phyloP scores from a whole-genome alignment of 2,329 filamentous ascomycete genomes.

The Arthrobotrys entomopaga region DNA sequence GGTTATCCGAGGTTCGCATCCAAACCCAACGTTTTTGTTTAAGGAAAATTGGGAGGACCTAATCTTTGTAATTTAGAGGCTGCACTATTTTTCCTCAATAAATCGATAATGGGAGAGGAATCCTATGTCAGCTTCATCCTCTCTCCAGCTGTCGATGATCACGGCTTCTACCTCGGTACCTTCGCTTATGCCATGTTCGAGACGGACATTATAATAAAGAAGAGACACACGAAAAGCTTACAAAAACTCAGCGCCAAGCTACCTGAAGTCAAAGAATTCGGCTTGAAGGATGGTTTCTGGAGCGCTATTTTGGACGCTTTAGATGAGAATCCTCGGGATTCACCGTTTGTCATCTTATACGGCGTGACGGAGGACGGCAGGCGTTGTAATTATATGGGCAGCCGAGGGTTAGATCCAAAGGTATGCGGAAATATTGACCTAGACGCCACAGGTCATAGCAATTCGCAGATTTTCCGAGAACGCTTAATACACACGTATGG shows the following conservation, averaged over 20 bases:
- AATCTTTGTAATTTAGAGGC: slow-evolving; percentile 16
- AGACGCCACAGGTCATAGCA: slow-evolving; percentile 6
- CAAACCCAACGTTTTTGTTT: not conserved
- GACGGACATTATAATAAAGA: slow-evolving; percentile 56
- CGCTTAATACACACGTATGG: slow-evolving; percentile 47
- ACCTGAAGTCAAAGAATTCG: slow-evolving; percentile 36
- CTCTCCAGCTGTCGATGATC: slow-evolving; percentile 55
- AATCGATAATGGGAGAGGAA: slow-evolving; percentile 54
- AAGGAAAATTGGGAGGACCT: not conserved
- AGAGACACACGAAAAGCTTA: slow-evolving; percentile 56
- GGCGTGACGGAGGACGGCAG: slow-evolving; percentile 27
- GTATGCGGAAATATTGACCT: slow-evolving; percentile 42
- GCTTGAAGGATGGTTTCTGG: slow-evolving; percentile 53
- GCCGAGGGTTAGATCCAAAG: slow-evolving; percentile 29
- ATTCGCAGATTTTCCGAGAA: slow-evolving; percentile 34
- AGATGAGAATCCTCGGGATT: slow-evolving; percentile 56
- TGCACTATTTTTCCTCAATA: slow-evolving; percentile 45
- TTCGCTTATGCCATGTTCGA: slow-evolving; percentile 57
- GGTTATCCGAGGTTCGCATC: slow-evolving; percentile 31
- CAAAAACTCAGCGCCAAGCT: slow-evolving; percentile 55
- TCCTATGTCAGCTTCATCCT: slow-evolving; percentile 58
- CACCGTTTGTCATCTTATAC: slow-evolving; percentile 57
- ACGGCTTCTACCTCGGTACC: slow-evolving; percentile 55
- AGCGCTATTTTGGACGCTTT: slow-evolving; percentile 56
- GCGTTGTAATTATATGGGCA: slow-evolving; percentile 46